Percentiles rank a stretch among this genome's conserved stretches.
These are phyloP conservation scores for Scleromitrula shiraiana DNA, from an alignment of 2,329 filamentous ascomycete genomes.

Conservation along the genomic window DNA sequence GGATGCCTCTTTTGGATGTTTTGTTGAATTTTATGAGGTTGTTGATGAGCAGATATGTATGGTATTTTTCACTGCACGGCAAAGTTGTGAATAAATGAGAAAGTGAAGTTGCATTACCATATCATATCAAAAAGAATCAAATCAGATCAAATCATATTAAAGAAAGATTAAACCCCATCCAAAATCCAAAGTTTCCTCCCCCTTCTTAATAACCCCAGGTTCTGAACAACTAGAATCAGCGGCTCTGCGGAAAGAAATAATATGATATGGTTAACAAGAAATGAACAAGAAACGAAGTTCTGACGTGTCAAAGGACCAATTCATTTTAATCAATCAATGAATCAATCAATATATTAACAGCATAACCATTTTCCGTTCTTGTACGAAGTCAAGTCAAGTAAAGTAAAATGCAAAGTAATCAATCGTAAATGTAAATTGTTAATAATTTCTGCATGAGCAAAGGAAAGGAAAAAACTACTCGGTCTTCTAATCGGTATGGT, in stretches of 20 bases:
- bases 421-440: too few species aligned
- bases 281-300: slow-evolving; percentile 15
- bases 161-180: background rate
- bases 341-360: too few species aligned
- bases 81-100: background rate
- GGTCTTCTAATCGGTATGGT: slow-evolving; percentile 1
- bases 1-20: too few species aligned
- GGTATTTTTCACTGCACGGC: background rate
- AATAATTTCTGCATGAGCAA: background rate
- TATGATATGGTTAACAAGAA: slow-evolving; percentile 13
- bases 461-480: too few species aligned
- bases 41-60: background rate
- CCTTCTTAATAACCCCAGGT: too few species aligned
- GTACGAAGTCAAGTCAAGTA: slow-evolving; percentile 21
- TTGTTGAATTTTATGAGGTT: too few species aligned
- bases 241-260: slow-evolving; percentile 21
- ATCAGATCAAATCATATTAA: background rate
- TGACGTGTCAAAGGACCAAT: slow-evolving; percentile 28
- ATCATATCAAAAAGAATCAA: background rate
- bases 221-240: too few species aligned
- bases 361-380: slow-evolving; percentile 20
- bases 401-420: too few species aligned
- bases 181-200: too few species aligned
- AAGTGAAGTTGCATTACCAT: background rate
- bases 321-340: too few species aligned